Base-by-base conservation (phyloP, 495 filamentous ascomycete genomes). In the Staphylotrichum longicolle region DNA sequence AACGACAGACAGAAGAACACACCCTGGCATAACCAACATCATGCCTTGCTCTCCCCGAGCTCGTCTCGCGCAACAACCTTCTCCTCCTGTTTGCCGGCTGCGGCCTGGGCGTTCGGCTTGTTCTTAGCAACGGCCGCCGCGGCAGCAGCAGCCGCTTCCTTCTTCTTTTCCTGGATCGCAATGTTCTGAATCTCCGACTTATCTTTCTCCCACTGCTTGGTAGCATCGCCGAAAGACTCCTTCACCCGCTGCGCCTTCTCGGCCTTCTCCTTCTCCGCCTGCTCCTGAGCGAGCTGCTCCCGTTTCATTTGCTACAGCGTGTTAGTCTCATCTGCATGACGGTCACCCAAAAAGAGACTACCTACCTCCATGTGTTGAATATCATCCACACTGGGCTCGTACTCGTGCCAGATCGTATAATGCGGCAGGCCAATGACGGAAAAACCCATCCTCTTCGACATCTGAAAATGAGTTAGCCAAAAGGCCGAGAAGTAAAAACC, bases 341-440 rank as follows among this genome's bases (percentile, higher is more conserved):
- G 55, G 15, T 14, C 8, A 50, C 11, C 12, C 34, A 52, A 2
- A 35, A 14, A 14, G 15, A 11, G 33, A 64, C 53, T 8, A 62
- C 80, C 62, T 68, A 84, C 82, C 78, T 93, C 93, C 95, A 99
- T 99, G 65, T 97, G 95, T 54, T 89, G 86, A 54, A 98, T 89
- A 67, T 99, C 95, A 68, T 99, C 95, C 10, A 96, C 91, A 62
- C 90, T 96, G 11, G 95, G 95, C 72, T 99, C 95, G 77, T 99
- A 99, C 54, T 97, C 79, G 86, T 99, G 95, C 95, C 95, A 99
- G 59, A 99, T 96, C 0, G 92, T 96, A 73, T 99, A 99, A 68
- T 99, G 95, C 6, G 95, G 95, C 42, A 99, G 80, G 3, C 95
- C 95, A 62, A 98, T 86, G n/a, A 99, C 95, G 0, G 92, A 96